Evolutionary conservation across 768 basidiomycete species (phyloP).

Genomic region (Tephrocybe sp.): DNA sequence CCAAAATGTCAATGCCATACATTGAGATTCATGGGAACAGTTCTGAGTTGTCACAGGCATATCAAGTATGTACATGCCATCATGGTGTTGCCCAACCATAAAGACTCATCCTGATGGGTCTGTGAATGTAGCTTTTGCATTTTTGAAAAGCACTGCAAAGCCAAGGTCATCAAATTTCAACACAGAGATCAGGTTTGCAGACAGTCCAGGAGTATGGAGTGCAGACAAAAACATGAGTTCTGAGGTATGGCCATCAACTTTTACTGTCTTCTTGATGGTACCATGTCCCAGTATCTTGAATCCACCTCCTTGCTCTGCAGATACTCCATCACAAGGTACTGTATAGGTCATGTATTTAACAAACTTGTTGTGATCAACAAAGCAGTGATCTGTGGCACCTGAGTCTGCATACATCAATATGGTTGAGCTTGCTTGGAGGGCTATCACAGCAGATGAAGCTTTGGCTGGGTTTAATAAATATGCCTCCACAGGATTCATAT

Average conservation of each 20-base stretch:
- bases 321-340: background rate
- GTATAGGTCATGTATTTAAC: background rate
- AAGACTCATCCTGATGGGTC: background rate
- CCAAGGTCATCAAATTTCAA: background rate
- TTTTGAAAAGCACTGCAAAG: background rate
- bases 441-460: too few relatives aligned
- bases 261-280: background rate
- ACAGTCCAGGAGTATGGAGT: background rate
- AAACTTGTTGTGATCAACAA: constrained; percentile 18
- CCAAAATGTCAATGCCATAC: too few relatives aligned
- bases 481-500: too few relatives aligned
- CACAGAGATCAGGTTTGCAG: background rate
- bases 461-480: too few relatives aligned
- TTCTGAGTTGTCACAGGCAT: too few relatives aligned
- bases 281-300: background rate
- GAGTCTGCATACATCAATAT: constrained; percentile 15
- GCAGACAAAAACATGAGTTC: background rate
- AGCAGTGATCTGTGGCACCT: constrained; percentile 24
- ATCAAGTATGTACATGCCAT: too few relatives aligned
- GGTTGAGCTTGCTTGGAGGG: too few relatives aligned
- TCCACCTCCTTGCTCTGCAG: background rate
- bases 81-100: too few relatives aligned
- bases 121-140: background rate
- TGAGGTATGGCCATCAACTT: background rate
- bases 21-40: too few relatives aligned